Percentiles rank a stretch among this genome's conserved stretches.
Evolutionary conservation across 1,284 basidiomycete species (phyloP).

Genomic region (Puccinia novopanici): DNA sequence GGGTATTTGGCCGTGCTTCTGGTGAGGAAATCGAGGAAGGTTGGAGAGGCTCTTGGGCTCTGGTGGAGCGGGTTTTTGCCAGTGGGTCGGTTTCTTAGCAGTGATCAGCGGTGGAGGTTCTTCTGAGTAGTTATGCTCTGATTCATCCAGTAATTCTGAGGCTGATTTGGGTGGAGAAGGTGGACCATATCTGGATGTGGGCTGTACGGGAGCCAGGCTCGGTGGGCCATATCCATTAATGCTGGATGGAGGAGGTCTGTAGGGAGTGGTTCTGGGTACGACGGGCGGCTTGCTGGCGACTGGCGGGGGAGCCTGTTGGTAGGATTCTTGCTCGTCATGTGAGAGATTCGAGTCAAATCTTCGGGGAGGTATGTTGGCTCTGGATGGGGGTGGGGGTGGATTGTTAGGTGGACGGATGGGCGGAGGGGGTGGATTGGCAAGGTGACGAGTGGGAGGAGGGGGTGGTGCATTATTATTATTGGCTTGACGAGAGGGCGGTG

Average conservation of each 20-base stretch:
- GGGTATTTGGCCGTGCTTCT: conserved; percentile 11
- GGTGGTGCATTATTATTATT: background rate
- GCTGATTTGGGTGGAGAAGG: conserved; percentile 28
- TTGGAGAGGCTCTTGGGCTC: conserved; percentile 12
- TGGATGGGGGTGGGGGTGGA: conserved; percentile 13
- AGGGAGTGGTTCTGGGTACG: background rate
- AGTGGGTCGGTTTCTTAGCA: background rate
- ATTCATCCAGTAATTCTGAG: background rate
- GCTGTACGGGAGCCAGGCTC: conserved; percentile 21
- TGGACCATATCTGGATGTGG: conserved; percentile 36
- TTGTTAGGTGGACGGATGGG: background rate
- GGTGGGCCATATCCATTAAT: conserved; percentile 23
- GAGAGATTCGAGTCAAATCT: background rate
- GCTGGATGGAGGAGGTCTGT: conserved; percentile 18
- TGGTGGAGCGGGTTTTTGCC: background rate
- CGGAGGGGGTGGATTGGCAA: background rate
- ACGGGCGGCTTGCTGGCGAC: conserved; percentile 5
- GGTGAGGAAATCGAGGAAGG: background rate
- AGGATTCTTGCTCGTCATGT: conserved; percentile 17
- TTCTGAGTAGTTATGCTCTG: background rate
- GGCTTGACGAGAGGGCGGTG: background rate
- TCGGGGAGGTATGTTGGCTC: background rate
- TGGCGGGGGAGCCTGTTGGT: background rate
- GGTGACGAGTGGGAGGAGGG: background rate
- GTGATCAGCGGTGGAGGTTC: conserved; percentile 14